A percentile compares a stretch with the other conserved stretches of the same genome.
Conservation (phyloP, 176 grass and related monocot genomes). For the Musa itinerans region DNA sequence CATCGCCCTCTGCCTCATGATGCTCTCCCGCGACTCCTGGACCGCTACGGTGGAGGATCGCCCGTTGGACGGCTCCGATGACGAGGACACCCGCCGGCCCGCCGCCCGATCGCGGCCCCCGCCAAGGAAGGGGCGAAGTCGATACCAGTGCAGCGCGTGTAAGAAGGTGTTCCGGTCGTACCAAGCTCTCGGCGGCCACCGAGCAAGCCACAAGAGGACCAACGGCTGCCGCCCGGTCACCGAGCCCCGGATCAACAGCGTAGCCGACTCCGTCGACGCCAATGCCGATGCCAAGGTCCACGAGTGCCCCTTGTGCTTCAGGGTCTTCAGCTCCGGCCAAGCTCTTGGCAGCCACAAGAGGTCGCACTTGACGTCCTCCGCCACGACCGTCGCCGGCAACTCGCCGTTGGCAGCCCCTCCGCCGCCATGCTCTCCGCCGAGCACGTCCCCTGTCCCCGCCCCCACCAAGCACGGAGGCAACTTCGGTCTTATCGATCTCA, state of each 20-base stretch:
- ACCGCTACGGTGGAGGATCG: neutral
- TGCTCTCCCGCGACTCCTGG: conserved; percentile 68
- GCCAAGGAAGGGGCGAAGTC: neutral
- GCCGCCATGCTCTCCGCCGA: conserved; percentile 4
- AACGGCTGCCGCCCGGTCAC: neutral
- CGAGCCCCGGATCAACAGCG: neutral
- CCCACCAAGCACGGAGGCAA: conserved; percentile 14
- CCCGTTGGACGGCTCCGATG: neutral
- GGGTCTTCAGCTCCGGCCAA: conserved; percentile 57
- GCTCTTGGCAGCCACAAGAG: conserved; percentile 76
- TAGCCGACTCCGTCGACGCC: neutral
- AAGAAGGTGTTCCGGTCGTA: conserved; percentile 14
- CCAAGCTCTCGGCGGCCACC: conserved; percentile 16
- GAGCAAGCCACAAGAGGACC: conserved; percentile 19
- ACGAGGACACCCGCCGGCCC: neutral
- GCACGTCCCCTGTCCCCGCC: neutral
- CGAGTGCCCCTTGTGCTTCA: conserved; percentile 49
- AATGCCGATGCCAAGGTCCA: conserved; percentile 14
- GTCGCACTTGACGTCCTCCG: conserved; percentile 29
- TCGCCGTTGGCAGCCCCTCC: neutral
- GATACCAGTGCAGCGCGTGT: conserved; percentile 8
- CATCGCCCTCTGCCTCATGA: conserved; percentile 51
- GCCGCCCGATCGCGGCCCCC: neutral
- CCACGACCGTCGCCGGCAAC: neutral
- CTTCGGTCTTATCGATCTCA: conserved; percentile 43